Evolutionary conservation across 2,329 filamentous ascomycete genomes (phyloP).

Genomic region (Sporothrix inflata): DNA sequence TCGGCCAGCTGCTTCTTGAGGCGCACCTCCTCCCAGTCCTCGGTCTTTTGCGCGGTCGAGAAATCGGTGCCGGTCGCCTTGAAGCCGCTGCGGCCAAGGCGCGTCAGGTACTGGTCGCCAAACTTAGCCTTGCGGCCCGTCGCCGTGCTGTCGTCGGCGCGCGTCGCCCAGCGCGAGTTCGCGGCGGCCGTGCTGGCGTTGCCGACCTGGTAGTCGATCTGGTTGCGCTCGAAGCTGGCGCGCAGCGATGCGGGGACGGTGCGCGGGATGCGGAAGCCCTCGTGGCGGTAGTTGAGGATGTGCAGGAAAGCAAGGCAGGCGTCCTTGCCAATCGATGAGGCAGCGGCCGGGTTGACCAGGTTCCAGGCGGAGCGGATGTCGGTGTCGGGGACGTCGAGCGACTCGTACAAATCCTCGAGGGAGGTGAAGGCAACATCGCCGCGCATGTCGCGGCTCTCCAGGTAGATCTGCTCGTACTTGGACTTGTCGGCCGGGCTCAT

Average conservation of each 20-base stretch:
- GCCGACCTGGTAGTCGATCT: constrained; percentile 95
- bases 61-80: constrained; percentile 89
- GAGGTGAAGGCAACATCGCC: constrained; percentile 81
- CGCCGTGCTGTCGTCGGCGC: constrained; percentile 75
- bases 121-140: constrained; percentile 96
- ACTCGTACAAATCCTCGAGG: constrained; percentile 82
- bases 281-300: constrained; percentile 93
- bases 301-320: constrained; percentile 93
- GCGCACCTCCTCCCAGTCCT: constrained; percentile 97
- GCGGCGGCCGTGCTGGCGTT: constrained; percentile 64
- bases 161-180: constrained; percentile 73
- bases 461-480: constrained; percentile 98
- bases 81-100: constrained; percentile 82
- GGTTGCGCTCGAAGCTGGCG: constrained; percentile 88
- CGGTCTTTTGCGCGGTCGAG: constrained; percentile 72
- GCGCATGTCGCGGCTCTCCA: constrained; percentile 83
- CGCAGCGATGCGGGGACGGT: constrained; percentile 89
- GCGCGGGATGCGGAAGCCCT: constrained; percentile 91
- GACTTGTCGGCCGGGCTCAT: constrained; percentile 89
- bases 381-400: constrained; percentile 71
- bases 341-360: constrained; percentile 88
- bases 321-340: constrained; percentile 86
- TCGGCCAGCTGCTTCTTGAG: constrained; percentile 91
- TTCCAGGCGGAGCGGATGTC: constrained; percentile 96
- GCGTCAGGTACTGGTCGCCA: constrained; percentile 92